These are phyloP conservation scores for Linnemannia schmuckeri DNA, from an alignment of 192 early-diverging fungal species.

Conservation along the genomic window DNA sequence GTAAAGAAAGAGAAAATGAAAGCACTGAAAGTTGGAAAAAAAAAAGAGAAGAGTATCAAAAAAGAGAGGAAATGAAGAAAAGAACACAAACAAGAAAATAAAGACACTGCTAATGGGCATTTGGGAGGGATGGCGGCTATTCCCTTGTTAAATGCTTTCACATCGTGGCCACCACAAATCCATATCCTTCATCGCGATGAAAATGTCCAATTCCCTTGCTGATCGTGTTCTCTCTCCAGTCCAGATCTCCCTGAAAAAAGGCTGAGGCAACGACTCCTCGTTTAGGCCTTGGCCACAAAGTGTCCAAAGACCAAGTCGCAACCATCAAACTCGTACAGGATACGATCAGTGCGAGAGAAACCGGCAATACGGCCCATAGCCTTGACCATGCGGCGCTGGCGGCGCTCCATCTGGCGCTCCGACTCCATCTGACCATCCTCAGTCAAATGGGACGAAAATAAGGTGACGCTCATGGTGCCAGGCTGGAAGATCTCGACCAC, in stretches of 20 bases:
- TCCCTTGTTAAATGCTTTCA: slow-evolving; percentile 26
- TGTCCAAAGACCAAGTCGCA: slow-evolving; percentile 87
- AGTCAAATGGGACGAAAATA: slow-evolving; percentile 59
- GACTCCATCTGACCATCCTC: slow-evolving; percentile 57
- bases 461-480: slow-evolving; percentile 84
- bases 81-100: slow-evolving; percentile 2
- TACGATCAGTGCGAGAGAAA: slow-evolving; percentile 75
- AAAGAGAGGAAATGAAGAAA: background rate
- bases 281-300: slow-evolving; percentile 61
- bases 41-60: background rate
- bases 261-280: background rate
- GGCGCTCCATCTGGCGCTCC: slow-evolving; percentile 48
- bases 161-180: slow-evolving; percentile 15
- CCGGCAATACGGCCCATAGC: slow-evolving; percentile 68
- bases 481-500: slow-evolving; percentile 91
- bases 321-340: slow-evolving; percentile 85
- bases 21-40: slow-evolving; percentile 6
- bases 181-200: slow-evolving; percentile 18
- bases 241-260: background rate
- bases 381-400: slow-evolving; percentile 57
- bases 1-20: background rate
- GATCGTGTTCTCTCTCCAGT: background rate
- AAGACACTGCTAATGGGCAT: slow-evolving; percentile 8
- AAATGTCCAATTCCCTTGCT: background rate
- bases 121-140: slow-evolving; percentile 11